Evolutionary conservation across 257 asterid genomes (phyloP), one percentile per base, ranked within the genome.

Genomic region (Schizonepeta tenuifolia): DNA sequence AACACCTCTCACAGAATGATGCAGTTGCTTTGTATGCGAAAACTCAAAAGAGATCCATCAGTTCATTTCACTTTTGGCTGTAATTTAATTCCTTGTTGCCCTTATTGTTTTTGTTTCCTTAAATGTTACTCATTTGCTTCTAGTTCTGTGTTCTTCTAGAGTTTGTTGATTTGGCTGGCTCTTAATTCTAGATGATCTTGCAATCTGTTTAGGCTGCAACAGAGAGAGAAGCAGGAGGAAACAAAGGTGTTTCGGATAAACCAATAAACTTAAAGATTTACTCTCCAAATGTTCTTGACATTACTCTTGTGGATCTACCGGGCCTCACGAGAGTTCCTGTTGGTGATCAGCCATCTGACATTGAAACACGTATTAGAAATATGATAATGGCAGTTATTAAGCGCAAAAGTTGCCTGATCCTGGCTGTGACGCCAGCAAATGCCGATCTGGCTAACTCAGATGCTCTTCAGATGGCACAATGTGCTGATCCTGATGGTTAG

Each of bases 381-480:
- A 92, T 95, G 98, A 92, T 95, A 75, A 92, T 87, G 97, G 80
- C 96, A 1, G 85, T 82, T 61, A 95, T 95, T 55, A 90, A 84
- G 73, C 84, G 65, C 38, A 89, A 83, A 54, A 85, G 87, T 75
- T 91, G 98, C 77, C 71, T 95, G 66, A 92, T 95, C 77, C 83
- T 95, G 78, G 98, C 99, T 28, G 99, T 95, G 38, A 87, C 98
- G 6, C 99, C 99, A 22, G 99, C 97, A 60, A 95, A 95, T 90
- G 70, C 98, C 36, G 99, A 95, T 86, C 77, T 95, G 64, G 97
- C 97, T 41, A 95, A 90, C 81, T 95, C 99, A 46, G 99, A 95
- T 80, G 99, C 99, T 69, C 98, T 95, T 77, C 99, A 95, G 83
- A 90, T 95, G 89, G 98, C 99, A 93, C 95, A 79, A 85, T 67